A percentile compares a stretch with the other conserved stretches of the same genome.
These are phyloP conservation scores for Fusarium sulawesiense DNA, from an alignment of 2,329 filamentous ascomycete genomes.

Conservation along the genomic window DNA sequence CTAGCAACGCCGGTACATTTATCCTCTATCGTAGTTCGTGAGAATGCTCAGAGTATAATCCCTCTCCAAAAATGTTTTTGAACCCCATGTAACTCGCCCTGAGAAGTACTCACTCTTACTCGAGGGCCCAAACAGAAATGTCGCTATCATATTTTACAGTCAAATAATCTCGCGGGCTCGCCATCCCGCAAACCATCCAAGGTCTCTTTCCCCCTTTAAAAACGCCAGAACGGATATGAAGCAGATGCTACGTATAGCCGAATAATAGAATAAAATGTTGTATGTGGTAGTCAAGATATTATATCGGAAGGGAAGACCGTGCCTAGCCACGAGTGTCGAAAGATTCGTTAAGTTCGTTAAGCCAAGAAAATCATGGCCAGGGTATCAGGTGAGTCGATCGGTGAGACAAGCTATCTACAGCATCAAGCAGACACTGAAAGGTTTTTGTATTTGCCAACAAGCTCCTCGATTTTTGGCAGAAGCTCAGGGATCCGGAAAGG, in stretches of 20 bases:
- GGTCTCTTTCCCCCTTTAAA: slow-evolving; percentile 27
- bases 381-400: not conserved
- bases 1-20: slow-evolving; percentile 23
- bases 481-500: slow-evolving; percentile 81
- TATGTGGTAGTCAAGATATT: slow-evolving; percentile 26
- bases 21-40: slow-evolving; percentile 24
- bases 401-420: not conserved
- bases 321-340: slow-evolving; percentile 21
- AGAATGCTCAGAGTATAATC: slow-evolving; percentile 16
- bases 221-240: slow-evolving; percentile 38
- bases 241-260: slow-evolving; percentile 28
- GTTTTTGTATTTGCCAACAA: slow-evolving; percentile 57
- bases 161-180: slow-evolving; percentile 11
- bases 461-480: slow-evolving; percentile 73
- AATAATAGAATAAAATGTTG: slow-evolving; percentile 22
- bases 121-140: slow-evolving; percentile 5
- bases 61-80: slow-evolving; percentile 7
- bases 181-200: slow-evolving; percentile 28
- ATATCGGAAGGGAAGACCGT: slow-evolving; percentile 29
- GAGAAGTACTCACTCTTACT: slow-evolving; percentile 1
- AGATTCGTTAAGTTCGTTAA: slow-evolving; percentile 24
- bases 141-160: slow-evolving; percentile 35
- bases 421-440: slow-evolving; percentile 43
- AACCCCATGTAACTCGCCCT: not conserved
- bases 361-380: slow-evolving; percentile 1